Evolutionary conservation across 352 stramenopile genomes (phyloP), one percentile per base, ranked within the genome.

Genomic region (Globisporangium parvum): DNA sequence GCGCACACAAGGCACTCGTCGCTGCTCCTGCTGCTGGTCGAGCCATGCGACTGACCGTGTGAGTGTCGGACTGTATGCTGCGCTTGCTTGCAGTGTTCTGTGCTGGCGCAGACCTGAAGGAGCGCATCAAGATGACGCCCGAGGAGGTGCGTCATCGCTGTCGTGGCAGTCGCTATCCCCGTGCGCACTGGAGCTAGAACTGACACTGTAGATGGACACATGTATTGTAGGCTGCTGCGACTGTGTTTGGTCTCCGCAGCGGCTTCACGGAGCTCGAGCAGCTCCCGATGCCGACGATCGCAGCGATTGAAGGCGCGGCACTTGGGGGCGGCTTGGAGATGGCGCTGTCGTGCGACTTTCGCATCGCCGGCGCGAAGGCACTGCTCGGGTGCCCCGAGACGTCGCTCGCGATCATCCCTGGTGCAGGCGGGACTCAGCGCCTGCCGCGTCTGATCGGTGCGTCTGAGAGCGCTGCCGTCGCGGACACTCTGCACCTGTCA

Each of bases 261-360:
- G 78, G 83, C 5, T 96, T 98, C 58, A 84, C 80, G 6, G 76
- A 88, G 42, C 61, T 98, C 17, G 82, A 93, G 31, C 72, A 90
- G 57, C 71, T 98, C 14, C 89, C 90, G 6, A 96, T 97, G 77
- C 93, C 93, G 20, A 95, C 91, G 3, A 96, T 98, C 60, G 89
- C 91, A 20, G 91, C 80, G 0, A 92, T 98, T 44, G 89, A 98
- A 70, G 88, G 88, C 17, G 85, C 87, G 5, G 91, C 93, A 6
- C 75, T 97, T 18, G 93, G 93, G 10, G 93, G 91, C 26, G 93
- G 93, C 17, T 70, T 97, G 48, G 93, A 98, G 64, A 80, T 98
- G 66, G 88, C 90, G 12, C 66, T 98, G 11, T 85, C 90, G 5
- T 97, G 88, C 47, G 93, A 98, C 73, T 81, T 98, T 35, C 83